Percentiles rank a stretch among this genome's conserved stretches.
Evolutionary conservation across 202 grass and related monocot genomes (phyloP).

Genomic region (Elaeis oleifera): DNA sequence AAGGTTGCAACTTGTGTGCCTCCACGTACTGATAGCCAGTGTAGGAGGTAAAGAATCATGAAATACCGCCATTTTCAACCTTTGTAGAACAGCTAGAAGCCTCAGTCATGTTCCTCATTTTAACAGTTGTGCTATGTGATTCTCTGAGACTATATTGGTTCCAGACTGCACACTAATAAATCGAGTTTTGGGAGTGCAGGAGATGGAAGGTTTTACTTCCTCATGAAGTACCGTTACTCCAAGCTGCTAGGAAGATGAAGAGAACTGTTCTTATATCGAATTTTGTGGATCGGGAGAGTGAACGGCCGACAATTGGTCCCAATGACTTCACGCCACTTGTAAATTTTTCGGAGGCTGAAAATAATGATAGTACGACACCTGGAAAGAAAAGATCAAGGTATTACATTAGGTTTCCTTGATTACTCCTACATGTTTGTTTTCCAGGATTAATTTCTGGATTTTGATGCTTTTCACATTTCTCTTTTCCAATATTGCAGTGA

Average conservation of each 20-base stretch:
- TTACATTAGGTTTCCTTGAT: not conserved
- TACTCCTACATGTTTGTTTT: too few species aligned
- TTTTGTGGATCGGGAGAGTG: slow-evolving; percentile 80
- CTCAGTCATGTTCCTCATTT: too few species aligned
- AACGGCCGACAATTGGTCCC: slow-evolving; percentile 65
- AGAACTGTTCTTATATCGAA: slow-evolving; percentile 61
- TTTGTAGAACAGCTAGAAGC: too few species aligned
- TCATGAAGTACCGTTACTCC: slow-evolving; percentile 32
- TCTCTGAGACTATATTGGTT: not conserved
- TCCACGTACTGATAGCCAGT: slow-evolving; percentile 80
- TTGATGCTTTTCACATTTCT: slow-evolving; percentile 7
- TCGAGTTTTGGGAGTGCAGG: slow-evolving; percentile 37
- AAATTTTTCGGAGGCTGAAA: slow-evolving; percentile 24
- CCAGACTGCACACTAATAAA: not conserved
- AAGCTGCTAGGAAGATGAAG: slow-evolving; percentile 57
- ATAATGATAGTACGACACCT: slow-evolving; percentile 1
- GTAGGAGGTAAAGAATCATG: slow-evolving; percentile 46
- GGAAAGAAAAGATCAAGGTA: slow-evolving; percentile 41
- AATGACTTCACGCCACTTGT: slow-evolving; percentile 47
- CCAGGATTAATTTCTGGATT: not conserved
- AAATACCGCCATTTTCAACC: too few species aligned
- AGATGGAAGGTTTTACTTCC: slow-evolving; percentile 57
- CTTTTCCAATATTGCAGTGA: slow-evolving; percentile 12
- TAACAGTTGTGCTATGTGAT: not conserved
- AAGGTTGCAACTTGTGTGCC: slow-evolving; percentile 57